Evolutionary conservation across 202 grass and related monocot species (phyloP).

Genomic region (Zoysia matrella): DNA sequence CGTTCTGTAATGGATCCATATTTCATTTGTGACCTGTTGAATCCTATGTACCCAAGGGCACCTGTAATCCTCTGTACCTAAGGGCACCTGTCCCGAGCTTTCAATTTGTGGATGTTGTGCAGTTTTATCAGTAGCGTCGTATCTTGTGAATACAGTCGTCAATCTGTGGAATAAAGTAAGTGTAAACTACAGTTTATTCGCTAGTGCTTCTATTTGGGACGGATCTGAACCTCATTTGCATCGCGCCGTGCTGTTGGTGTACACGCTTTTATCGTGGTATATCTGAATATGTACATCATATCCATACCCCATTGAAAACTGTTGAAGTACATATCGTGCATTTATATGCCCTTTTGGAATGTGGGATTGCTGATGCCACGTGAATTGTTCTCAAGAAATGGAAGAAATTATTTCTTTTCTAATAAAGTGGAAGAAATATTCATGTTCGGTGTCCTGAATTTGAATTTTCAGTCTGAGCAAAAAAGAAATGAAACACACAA

Average conservation of each 20-base stretch:
- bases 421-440: no score
- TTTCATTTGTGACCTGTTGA: slow-evolving; percentile 48
- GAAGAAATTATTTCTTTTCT: no score
- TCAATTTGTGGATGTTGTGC: slow-evolving; percentile 52
- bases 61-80: not conserved
- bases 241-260: not conserved
- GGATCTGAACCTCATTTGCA: slow-evolving; percentile 7
- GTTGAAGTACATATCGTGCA: not conserved
- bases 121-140: slow-evolving; percentile 51
- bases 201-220: slow-evolving; percentile 22
- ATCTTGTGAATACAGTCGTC: slow-evolving; percentile 61
- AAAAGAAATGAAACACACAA: no score
- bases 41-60: slow-evolving; percentile 35
- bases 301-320: not conserved
- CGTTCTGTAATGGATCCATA: slow-evolving; percentile 1
- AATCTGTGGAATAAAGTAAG: slow-evolving; percentile 45
- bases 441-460: no score
- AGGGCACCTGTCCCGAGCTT: slow-evolving; percentile 40
- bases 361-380: no score
- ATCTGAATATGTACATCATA: not conserved
- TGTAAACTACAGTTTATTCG: slow-evolving; percentile 45
- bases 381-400: no score
- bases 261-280: not conserved
- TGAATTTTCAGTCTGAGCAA: no score
- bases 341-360: no score